Evolutionary conservation across 2,329 filamentous ascomycete species (phyloP), one percentile per base, ranked within the genome.

Genomic region (Monilinia polystroma): DNA sequence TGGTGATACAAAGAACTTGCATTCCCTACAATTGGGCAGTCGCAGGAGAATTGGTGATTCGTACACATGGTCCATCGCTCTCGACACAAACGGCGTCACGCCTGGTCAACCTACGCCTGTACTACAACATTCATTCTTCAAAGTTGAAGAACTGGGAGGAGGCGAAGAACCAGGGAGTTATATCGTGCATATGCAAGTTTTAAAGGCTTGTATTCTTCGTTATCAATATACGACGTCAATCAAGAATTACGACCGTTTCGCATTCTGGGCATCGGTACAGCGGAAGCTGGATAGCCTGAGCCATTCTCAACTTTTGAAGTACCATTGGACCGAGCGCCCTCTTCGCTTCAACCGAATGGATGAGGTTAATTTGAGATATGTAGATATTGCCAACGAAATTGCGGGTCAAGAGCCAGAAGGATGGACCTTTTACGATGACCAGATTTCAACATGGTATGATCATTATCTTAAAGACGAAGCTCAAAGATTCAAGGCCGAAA

Each of bases 361-460:
- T 7, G 18, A n/a, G 18, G 18, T 3, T 47, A 47, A 49, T 2
- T 3, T 8, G 45, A 49, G 45, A 8, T 49, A n/a, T 49, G 18
- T 4, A n/a, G 45, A 49, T n/a, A 6, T 49, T 20, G 45, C 18
- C 45, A 14, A 1, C n/a, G 11, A 12, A 23, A 26, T 51, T 1
- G n/a, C 10, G 10, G n/a, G 47, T 11, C 47, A 35, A 57, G 55
- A 18, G 41, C 35, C n/a, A 26, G 55, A 41, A 18, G 23, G 41
- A 16, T 57, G 55, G 55, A 41, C 55, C 6, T 57, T 57, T 16
- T 57, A 57, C 43, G 55, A 41, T 57, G 55, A 43, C 20, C 35
- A 57, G 4, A 26, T 43, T 57, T 16, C 10, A 5, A 47, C 29
- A 18, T 47, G 43, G 43, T 49, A 47, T 49, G 5, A 49, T 32